These are phyloP conservation scores for Neonectria hederae DNA, from an alignment of 2,329 filamentous ascomycete genomes.

Conservation along the genomic window DNA sequence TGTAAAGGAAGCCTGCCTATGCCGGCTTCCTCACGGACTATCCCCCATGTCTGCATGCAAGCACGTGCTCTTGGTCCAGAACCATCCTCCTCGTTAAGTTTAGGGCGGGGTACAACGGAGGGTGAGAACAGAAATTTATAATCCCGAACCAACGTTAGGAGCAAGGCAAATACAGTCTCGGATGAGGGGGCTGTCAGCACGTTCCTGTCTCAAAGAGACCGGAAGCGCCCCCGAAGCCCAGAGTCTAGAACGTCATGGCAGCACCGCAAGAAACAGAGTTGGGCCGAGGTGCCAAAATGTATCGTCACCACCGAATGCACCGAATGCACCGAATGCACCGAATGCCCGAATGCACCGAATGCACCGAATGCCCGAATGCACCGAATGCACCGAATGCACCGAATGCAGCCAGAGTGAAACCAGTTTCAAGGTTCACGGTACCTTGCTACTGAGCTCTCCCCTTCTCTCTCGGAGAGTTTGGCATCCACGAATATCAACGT, in stretches of 20 bases:
- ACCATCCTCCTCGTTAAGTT: neutral
- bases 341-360: no score
- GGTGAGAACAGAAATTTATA: neutral
- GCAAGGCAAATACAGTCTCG: neutral
- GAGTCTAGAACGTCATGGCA: conserved; percentile 1
- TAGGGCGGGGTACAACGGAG: neutral
- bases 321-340: no score
- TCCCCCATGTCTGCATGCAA: neutral
- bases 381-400: no score
- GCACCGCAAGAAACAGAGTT: neutral
- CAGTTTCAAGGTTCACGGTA: neutral
- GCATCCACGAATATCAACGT: neutral
- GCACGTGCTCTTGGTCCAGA: neutral
- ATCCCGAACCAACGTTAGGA: neutral
- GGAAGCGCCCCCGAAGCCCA: neutral
- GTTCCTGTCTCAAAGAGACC: neutral
- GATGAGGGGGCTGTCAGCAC: neutral
- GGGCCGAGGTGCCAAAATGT: neutral
- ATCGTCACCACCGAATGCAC: neutral
- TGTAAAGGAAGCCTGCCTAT: neutral
- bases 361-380: no score
- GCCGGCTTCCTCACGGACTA: neutral
- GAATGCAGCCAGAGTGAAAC: neutral
- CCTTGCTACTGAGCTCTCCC: neutral
- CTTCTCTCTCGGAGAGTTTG: no score